Evolutionary conservation across 2,329 filamentous ascomycete genomes (phyloP).

Genomic region (Dactylellina leptospora): DNA sequence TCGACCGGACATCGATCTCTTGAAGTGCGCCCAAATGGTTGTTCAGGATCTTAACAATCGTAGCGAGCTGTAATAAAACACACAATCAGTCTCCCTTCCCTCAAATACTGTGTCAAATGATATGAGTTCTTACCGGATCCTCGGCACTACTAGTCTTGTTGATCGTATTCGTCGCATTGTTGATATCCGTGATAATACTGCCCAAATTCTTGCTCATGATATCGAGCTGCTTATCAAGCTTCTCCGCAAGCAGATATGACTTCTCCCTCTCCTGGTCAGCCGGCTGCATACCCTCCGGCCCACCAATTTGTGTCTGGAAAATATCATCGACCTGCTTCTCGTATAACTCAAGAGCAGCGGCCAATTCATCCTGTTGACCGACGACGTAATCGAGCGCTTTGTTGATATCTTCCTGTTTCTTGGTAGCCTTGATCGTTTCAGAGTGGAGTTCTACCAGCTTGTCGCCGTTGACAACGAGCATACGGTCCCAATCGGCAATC

Average conservation of each 20-base stretch:
- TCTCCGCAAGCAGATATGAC: constrained; percentile 95
- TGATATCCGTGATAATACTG: constrained; percentile 99
- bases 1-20: constrained; percentile 74
- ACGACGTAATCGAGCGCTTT: constrained; percentile 88
- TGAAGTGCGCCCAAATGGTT: constrained; percentile 90
- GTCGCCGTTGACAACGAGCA: constrained; percentile 90
- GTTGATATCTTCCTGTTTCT: constrained; percentile 91
- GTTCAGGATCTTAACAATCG: constrained; percentile 95
- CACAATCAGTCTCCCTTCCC: constrained; percentile 20
- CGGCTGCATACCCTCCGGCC: constrained; percentile 78
- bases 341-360: constrained; percentile 86
- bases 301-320: constrained; percentile 80
- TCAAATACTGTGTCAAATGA: constrained; percentile 42
- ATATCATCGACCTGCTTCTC: constrained; percentile 91
- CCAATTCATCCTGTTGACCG: constrained; percentile 89
- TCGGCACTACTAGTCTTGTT: constrained; percentile 89
- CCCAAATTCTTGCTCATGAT: constrained; percentile 92
- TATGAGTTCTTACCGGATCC: constrained; percentile 74
- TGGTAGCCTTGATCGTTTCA: constrained; percentile 90
- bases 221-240: constrained; percentile 85
- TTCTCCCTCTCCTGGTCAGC: constrained; percentile 95
- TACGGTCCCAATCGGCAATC: constrained; percentile 88
- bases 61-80: constrained; percentile 72
- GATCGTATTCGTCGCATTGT: constrained; percentile 85
- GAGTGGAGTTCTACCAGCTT: constrained; percentile 94